Conservation (phyloP, 2,329 filamentous ascomycete species). For the Aspergillus persii region DNA sequence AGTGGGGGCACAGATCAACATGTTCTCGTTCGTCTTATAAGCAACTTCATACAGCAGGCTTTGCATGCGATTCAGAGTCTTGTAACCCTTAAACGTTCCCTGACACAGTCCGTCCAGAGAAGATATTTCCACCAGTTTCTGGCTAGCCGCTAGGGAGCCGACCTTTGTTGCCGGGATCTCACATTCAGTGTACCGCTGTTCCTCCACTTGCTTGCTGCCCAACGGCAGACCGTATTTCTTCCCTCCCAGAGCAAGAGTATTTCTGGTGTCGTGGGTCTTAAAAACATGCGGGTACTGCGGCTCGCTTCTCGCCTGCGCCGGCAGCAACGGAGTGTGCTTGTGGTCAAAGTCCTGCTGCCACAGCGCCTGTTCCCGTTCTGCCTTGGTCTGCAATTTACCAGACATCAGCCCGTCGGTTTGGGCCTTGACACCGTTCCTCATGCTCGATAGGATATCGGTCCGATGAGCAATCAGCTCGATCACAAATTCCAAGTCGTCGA, state of each 20-base stretch:
- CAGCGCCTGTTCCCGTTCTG: conserved; percentile 76
- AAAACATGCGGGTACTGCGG: conserved; percentile 93
- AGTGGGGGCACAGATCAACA: conserved; percentile 97
- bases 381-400: conserved; percentile 65
- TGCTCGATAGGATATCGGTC: conserved; percentile 59
- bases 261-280: conserved; percentile 76
- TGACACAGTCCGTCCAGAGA: conserved; percentile 86
- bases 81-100: conserved; percentile 93
- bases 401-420: conserved; percentile 47
- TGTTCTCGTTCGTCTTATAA: conserved; percentile 94
- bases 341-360: conserved; percentile 76
- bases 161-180: conserved; percentile 78
- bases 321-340: conserved; percentile 70
- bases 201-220: conserved; percentile 69
- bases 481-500: conserved; percentile 88
- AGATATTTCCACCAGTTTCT: conserved; percentile 73
- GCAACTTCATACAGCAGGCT: conserved; percentile 93
- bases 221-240: conserved; percentile 78
- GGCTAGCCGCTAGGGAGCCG: conserved; percentile 68
- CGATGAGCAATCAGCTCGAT: conserved; percentile 84
- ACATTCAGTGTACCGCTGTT: conserved; percentile 84
- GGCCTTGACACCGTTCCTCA: conserved; percentile 25
- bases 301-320: conserved; percentile 67
- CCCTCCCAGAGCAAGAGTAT: conserved; percentile 75
- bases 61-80: conserved; percentile 94